phyloP scores from a whole-genome alignment of 129 eudicot species.

The Artemisia tridentata region DNA sequence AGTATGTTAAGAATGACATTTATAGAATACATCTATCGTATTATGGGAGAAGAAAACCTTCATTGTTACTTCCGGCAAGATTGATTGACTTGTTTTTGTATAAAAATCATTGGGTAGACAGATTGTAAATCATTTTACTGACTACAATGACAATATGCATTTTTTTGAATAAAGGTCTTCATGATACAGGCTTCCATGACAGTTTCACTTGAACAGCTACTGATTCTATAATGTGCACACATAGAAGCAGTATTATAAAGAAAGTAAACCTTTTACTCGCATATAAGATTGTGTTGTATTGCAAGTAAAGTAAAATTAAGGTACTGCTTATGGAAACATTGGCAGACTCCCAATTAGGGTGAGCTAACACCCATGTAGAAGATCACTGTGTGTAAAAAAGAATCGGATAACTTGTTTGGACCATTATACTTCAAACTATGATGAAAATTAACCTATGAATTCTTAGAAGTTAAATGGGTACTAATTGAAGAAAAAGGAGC shows the following conservation, averaged over 20 bases:
- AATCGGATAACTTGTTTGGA: constrained; percentile 4
- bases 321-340: neutral
- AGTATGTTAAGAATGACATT: neutral
- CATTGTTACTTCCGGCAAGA: neutral
- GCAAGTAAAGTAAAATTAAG: no score
- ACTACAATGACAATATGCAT: no score
- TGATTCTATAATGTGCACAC: no score
- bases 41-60: neutral
- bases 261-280: no score
- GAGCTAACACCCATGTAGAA: neutral
- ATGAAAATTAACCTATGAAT: neutral
- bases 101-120: neutral
- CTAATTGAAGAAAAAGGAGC: neutral
- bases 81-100: neutral
- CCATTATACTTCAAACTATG: neutral
- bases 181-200: no score
- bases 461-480: neutral
- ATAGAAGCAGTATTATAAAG: no score
- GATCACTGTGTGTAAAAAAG: neutral
- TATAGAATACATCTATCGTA: no score
- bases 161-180: no score
- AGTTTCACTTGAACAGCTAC: no score
- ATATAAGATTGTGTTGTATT: no score
- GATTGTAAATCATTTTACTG: no score
- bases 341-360: neutral